phyloP scores from a whole-genome alignment of 139 green algal species.

The Haematococcus sp. region DNA sequence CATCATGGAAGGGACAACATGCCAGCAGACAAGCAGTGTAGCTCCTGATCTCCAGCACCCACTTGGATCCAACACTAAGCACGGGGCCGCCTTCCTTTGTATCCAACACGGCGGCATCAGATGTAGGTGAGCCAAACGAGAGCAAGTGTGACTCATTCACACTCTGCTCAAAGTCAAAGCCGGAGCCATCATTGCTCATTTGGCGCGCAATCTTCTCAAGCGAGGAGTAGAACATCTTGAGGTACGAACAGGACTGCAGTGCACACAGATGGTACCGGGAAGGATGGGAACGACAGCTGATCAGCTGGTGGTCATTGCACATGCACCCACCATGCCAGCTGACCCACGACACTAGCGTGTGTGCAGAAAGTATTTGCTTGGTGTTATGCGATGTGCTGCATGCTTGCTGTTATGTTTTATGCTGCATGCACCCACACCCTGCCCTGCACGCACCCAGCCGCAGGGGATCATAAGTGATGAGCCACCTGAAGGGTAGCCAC shows the following conservation, averaged over 20 bases:
- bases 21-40: too few species aligned
- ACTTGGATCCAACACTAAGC: conserved; percentile 35
- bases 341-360: too few species aligned
- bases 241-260: conserved; percentile 5
- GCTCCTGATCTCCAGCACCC: background rate
- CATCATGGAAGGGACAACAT: too few species aligned
- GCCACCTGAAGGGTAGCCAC: conserved; percentile 27
- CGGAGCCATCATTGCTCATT: conserved; percentile 1
- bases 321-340: too few species aligned
- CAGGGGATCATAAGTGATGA: conserved; percentile 33
- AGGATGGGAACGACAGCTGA: background rate
- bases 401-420: too few species aligned
- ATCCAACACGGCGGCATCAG: background rate
- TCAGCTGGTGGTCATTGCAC: background rate
- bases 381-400: too few species aligned
- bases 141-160: background rate
- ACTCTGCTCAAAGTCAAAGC: background rate
- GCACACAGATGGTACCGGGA: too few species aligned
- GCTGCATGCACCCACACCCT: too few species aligned
- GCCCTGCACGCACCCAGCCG: conserved; percentile 18
- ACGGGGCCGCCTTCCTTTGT: conserved; percentile 33
- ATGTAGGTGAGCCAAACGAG: background rate
- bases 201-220: conserved; percentile 7
- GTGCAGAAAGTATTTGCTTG: too few species aligned
- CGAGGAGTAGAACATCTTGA: conserved; percentile 10